Evolutionary conservation across 164 flowering plant species (phyloP).

Genomic region (Litsea cubeba): DNA sequence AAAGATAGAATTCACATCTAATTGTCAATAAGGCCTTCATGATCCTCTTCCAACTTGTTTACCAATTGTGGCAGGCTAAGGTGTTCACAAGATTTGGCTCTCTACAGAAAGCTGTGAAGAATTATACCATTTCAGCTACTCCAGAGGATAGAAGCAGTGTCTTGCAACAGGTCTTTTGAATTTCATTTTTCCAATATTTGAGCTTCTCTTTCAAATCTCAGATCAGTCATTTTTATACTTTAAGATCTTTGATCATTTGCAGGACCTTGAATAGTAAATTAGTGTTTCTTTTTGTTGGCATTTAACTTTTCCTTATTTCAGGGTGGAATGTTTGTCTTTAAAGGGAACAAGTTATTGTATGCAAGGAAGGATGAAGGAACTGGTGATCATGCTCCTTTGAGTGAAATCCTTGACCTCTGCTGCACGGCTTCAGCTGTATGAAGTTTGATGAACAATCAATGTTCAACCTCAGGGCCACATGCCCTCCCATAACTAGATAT

Average conservation of each 20-base stretch:
- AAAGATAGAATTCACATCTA: background rate
- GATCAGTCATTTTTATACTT: background rate
- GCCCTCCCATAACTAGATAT: too few relatives aligned
- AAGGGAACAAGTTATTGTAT: slow-evolving; percentile 75
- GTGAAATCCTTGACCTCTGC: slow-evolving; percentile 59
- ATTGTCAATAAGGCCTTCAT: background rate
- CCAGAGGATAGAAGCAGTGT: slow-evolving; percentile 82
- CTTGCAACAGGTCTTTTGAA: slow-evolving; percentile 65
- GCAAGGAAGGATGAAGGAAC: slow-evolving; percentile 93
- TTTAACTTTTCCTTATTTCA: slow-evolving; percentile 10
- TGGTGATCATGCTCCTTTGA: slow-evolving; percentile 89
- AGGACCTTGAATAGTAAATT: background rate
- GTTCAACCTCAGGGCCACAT: too few relatives aligned
- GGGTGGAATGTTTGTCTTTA: slow-evolving; percentile 97
- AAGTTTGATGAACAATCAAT: slow-evolving; percentile 7
- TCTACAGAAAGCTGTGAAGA: slow-evolving; percentile 53
- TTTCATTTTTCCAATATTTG: background rate
- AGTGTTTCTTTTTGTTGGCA: background rate
- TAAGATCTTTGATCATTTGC: background rate
- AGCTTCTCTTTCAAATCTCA: background rate
- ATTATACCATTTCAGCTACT: slow-evolving; percentile 79
- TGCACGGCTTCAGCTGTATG: slow-evolving; percentile 54
- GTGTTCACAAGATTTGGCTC: slow-evolving; percentile 62
- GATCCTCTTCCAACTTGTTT: background rate
- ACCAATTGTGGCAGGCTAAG: slow-evolving; percentile 45